Evolutionary conservation across 768 basidiomycete genomes (phyloP), one percentile per base, ranked within the genome.

Genomic region (Brasilioporus rufonigricans): DNA sequence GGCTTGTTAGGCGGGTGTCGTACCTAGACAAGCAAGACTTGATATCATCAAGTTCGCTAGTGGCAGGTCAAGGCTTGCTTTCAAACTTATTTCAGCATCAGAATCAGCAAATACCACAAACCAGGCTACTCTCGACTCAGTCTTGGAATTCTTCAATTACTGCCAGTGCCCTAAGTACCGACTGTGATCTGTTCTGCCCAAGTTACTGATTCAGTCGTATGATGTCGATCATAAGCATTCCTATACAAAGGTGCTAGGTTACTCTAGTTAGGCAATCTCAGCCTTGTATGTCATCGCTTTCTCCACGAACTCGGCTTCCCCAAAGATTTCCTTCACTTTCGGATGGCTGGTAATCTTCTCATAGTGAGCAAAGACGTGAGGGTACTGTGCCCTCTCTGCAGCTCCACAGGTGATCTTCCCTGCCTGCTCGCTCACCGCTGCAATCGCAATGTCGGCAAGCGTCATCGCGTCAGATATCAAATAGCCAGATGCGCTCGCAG

Each of bases 391-490:
- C 50, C 70, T 69, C 56, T 71, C 70, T 21, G 40, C 48, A 26
- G 53, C 56, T 7, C 69, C 69, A 35, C 66, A 67, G 0, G 70
- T 70, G 10, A 66, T 48, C 32, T 35, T 47, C 21, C 39, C 65
- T 19, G 61, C 64, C 31, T 62, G 67, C 52, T 64, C 43, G 46
- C 39, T 64, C 31, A 59, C 59, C 11, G 52, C 61, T 21, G 65
- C 67, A 9, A 70, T 43, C 18, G 48, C 33, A 48, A 70, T 62
- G 24, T 67, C 69, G 0, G 65, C 67, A n/a, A 71, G 61, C 18
- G 67, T 64, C 41, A 70, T 45, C 39, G 24, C 16, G 29, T 66
- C 62, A 10, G 55, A 58, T 32, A 70, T 41, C 54, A 71, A 53
- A 43, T 65, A 66, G 2, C 61, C 63, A 46, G 60, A 57, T 0